phyloP scores from a whole-genome alignment of 495 filamentous ascomycete species.

The Xanthoparmelia taractica region DNA sequence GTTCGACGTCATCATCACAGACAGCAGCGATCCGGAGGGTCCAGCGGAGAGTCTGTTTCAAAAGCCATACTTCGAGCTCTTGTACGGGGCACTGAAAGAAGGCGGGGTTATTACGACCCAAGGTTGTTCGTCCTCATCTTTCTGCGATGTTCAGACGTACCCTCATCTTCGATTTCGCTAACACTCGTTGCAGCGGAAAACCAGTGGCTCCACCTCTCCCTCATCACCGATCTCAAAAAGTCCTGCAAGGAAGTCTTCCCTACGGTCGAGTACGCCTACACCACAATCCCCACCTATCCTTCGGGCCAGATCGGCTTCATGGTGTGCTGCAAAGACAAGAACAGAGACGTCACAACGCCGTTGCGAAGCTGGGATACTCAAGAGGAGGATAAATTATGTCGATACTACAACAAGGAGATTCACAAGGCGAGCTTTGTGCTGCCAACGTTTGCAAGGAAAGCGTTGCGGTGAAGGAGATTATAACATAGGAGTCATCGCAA shows the following conservation, averaged over 20 bases:
- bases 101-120: slow-evolving; percentile 99
- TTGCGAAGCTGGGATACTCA: slow-evolving; percentile 69
- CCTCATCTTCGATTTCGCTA: slow-evolving; percentile 9
- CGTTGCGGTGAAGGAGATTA: slow-evolving; percentile 26
- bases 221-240: slow-evolving; percentile 90
- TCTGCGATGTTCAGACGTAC: slow-evolving; percentile 13
- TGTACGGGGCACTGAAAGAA: slow-evolving; percentile 78
- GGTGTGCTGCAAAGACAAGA: slow-evolving; percentile 94
- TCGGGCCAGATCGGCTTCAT: slow-evolving; percentile 99
- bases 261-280: slow-evolving; percentile 95
- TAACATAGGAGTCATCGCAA: not conserved
- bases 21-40: slow-evolving; percentile 94
- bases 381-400: slow-evolving; percentile 85
- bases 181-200: slow-evolving; percentile 67
- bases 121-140: slow-evolving; percentile 80
- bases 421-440: slow-evolving; percentile 90
- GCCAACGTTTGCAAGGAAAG: slow-evolving; percentile 83
- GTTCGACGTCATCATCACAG: slow-evolving; percentile 99
- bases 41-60: slow-evolving; percentile 94
- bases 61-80: slow-evolving; percentile 96
- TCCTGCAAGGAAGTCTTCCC: slow-evolving; percentile 96
- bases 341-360: slow-evolving; percentile 73
- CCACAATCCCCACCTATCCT: slow-evolving; percentile 98
- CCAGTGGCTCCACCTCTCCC: slow-evolving; percentile 93
- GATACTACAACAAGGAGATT: slow-evolving; percentile 93